These are phyloP conservation scores for Aspergillus transmontanensis DNA, from an alignment of 2,329 filamentous ascomycete genomes.

Conservation along the genomic window DNA sequence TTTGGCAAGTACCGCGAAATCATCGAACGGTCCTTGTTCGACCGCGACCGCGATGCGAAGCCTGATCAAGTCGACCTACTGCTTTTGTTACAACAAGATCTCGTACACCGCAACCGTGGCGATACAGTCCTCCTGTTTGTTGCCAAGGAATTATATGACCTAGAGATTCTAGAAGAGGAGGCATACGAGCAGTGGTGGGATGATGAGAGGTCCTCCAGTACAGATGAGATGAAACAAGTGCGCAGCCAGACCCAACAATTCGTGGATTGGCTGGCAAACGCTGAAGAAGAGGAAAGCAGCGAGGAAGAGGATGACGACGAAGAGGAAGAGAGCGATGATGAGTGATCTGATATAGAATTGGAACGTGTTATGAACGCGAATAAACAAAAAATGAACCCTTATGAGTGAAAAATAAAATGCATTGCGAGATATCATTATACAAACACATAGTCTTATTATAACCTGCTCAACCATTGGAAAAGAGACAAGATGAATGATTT, in stretches of 20 bases:
- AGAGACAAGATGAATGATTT: too few relatives aligned
- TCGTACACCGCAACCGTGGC: slow-evolving; percentile 65
- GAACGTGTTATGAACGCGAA: not conserved
- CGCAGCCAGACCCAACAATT: slow-evolving; percentile 74
- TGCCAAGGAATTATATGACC: slow-evolving; percentile 80
- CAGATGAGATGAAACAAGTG: slow-evolving; percentile 69
- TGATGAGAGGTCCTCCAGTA: slow-evolving; percentile 68
- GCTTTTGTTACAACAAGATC: slow-evolving; percentile 77
- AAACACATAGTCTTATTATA: not conserved
- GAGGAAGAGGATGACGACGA: slow-evolving; percentile 47
- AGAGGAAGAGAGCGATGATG: slow-evolving; percentile 22
- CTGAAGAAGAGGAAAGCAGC: slow-evolving; percentile 68
- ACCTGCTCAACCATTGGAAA: not conserved
- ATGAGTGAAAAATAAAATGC: not conserved
- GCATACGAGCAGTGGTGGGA: slow-evolving; percentile 88
- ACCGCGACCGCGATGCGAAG: slow-evolving; percentile 54
- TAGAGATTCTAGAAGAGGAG: slow-evolving; percentile 86
- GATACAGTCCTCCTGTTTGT: slow-evolving; percentile 72
- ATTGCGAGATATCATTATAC: not conserved
- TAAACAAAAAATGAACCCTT: not conserved
- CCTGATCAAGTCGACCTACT: slow-evolving; percentile 83
- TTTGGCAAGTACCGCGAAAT: slow-evolving; percentile 67
- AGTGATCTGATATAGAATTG: slow-evolving; percentile 11
- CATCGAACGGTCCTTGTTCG: slow-evolving; percentile 61
- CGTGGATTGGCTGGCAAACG: slow-evolving; percentile 81